Conservation (phyloP, 208 protist species). For the Naegleria gruberi region DNA sequence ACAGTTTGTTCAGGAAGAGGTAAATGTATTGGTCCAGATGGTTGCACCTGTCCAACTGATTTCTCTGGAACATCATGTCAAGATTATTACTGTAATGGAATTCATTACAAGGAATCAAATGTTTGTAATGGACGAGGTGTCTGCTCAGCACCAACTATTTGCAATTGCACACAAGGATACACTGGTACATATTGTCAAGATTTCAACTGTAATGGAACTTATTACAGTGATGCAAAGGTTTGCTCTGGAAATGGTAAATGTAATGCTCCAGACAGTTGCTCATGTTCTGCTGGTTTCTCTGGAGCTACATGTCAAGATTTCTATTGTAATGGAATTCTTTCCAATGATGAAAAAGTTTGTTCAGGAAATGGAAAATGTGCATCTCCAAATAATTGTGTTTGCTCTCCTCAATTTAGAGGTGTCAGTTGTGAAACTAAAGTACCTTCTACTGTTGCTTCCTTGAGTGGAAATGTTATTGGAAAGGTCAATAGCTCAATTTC, state of each 20-base stretch:
- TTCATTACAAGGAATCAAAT: not conserved
- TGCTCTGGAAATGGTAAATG: not conserved
- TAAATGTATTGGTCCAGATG: not conserved
- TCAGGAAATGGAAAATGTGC: slow-evolving; percentile 5
- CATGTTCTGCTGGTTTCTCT: not conserved
- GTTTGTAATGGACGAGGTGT: not conserved
- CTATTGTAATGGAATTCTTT: not conserved
- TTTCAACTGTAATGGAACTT: not conserved
- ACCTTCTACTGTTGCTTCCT: too few relatives aligned
- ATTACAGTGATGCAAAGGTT: not conserved
- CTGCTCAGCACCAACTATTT: not conserved
- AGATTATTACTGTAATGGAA: not conserved
- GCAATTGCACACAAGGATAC: not conserved
- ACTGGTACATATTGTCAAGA: not conserved
- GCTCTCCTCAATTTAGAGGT: too few relatives aligned
- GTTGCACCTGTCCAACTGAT: not conserved
- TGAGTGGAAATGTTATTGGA: too few relatives aligned
- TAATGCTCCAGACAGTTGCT: not conserved
- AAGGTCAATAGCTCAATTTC: too few relatives aligned
- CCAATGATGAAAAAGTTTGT: not conserved
- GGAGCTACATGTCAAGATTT: not conserved
- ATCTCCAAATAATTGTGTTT: not conserved
- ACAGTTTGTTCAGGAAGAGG: not conserved
- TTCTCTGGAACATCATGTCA: not conserved
- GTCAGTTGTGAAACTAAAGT: too few relatives aligned